Percentiles rank a stretch among this genome's conserved stretches.
These are phyloP conservation scores for Fusarium pilosicola DNA, from an alignment of 2,329 filamentous ascomycete genomes.

Conservation along the genomic window DNA sequence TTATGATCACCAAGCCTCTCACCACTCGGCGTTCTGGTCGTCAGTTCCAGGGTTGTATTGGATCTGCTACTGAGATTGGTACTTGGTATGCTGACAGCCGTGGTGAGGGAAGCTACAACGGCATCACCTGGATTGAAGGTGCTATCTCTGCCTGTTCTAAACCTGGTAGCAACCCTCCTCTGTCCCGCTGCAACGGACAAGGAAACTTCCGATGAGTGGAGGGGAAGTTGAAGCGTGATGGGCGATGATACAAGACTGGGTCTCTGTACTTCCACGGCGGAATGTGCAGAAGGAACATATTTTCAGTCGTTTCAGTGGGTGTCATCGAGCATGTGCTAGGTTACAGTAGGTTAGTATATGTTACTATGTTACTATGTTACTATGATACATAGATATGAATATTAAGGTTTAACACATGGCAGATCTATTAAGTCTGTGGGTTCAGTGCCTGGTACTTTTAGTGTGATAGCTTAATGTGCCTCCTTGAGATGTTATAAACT, in stretches of 20 bases:
- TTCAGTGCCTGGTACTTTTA: accelerated
- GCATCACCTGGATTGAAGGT: neutral
- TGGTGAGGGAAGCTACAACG: neutral
- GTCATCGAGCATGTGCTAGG: neutral
- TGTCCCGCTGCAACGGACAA: neutral
- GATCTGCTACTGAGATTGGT: neutral
- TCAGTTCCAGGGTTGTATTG: neutral
- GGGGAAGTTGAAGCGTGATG: accelerated
- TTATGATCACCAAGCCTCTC: neutral
- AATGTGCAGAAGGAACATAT: neutral
- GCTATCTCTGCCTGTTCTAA: neutral
- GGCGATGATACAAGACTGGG: accelerated
- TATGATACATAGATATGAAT: accelerated
- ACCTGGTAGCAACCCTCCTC: neutral
- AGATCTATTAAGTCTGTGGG: too few relatives aligned
- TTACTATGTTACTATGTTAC: too few relatives aligned
- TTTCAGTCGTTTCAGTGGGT: neutral
- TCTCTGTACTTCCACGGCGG: accelerated
- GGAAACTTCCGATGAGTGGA: neutral
- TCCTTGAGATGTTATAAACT: too few relatives aligned
- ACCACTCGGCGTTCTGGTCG: neutral
- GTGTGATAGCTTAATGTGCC: too few relatives aligned
- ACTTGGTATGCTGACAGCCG: neutral
- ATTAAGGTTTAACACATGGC: too few relatives aligned
- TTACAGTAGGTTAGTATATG: accelerated